These are phyloP conservation scores for Pleurotus salmoneostramineus DNA, from an alignment of 768 basidiomycete species.

Conservation along the genomic window DNA sequence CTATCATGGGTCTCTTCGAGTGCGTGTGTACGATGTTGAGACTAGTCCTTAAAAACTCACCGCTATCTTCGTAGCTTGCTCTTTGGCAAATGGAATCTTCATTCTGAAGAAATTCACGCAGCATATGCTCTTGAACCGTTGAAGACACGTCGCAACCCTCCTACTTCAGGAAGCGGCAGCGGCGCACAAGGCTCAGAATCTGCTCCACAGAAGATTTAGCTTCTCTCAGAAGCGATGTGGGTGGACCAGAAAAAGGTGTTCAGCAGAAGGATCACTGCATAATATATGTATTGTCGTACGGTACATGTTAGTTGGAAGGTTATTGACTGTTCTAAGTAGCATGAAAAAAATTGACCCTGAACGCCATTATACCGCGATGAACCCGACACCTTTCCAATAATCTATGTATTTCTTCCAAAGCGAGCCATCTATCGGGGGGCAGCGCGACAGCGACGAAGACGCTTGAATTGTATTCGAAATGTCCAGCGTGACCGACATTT, in stretches of 20 bases:
- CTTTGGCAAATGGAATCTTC: conserved; percentile 46
- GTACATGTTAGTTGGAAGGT: no score
- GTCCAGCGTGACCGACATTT: conserved; percentile 5
- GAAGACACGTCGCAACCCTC: no score
- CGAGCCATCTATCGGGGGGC: conserved; percentile 6
- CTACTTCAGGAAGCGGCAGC: no score
- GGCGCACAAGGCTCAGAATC: no score
- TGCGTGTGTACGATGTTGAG: conserved; percentile 29
- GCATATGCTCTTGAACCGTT: background rate
- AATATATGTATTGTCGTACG: no score
- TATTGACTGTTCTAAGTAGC: no score
- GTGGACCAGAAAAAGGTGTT: no score
- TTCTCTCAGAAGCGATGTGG: no score
- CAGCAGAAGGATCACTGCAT: no score
- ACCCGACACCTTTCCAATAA: conserved; percentile 3
- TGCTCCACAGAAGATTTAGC: no score
- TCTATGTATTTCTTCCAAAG: conserved; percentile 9
- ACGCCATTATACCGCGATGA: background rate
- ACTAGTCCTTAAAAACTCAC: background rate
- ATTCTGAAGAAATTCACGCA: background rate
- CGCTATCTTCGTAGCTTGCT: conserved; percentile 30
- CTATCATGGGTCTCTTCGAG: conserved; percentile 91
- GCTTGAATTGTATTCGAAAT: conserved; percentile 1
- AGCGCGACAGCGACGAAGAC: conserved; percentile 1
- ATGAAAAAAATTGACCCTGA: no score